Base-by-base conservation (phyloP, 176 grass and related monocot species). In the Carex littledalei region DNA sequence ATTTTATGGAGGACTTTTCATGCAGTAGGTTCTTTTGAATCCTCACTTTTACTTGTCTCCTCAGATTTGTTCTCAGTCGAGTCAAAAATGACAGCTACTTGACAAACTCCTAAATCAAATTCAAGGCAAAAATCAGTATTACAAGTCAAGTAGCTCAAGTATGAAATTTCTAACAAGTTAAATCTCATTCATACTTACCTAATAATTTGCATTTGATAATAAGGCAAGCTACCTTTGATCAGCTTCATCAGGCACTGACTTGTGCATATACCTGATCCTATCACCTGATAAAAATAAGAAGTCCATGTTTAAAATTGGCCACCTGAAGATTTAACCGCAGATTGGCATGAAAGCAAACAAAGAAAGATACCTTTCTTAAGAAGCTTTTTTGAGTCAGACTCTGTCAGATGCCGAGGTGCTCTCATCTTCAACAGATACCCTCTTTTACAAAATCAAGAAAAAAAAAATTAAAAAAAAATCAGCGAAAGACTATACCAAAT, bases 61-160 rank as follows among this genome's bases (percentile, higher is more conserved):
- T 80, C 68, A 1, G 63, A 53, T 66, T 98, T 87, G 60, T 86
- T 76, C 59, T 60, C 67, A 83, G 85, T 35, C 85, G 49, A 85
- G 78, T 95, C 85, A 86, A 98, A 91, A 94, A 91, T 90, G 52
- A 98, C 92, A 79, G 91, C 91, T 65, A 94, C 75, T 90, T 15
- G 87, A 91, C 63, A 94, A 63, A 90, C 67, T 59, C 88, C 95
- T 98, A 89, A 31, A 91, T 61, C 78, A 74, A 78, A 68, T 81
- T 82, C 10, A 84, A 49, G 32, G 54, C 24, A 85, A 6, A 85
- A 67, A 88, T 76, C 71, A 76, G 45, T 32, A 37, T 37, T 0
- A 92, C 22, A 59, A 47, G 74, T 80, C 17, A 18, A 64, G 39
- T 13, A 54, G 60, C 79, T 71, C 35, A 74, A 58, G 49, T 77